A percentile compares a stretch with the other conserved stretches of the same genome.
Conservation (phyloP, 257 asterid species). For the Euphrasia confusa region DNA sequence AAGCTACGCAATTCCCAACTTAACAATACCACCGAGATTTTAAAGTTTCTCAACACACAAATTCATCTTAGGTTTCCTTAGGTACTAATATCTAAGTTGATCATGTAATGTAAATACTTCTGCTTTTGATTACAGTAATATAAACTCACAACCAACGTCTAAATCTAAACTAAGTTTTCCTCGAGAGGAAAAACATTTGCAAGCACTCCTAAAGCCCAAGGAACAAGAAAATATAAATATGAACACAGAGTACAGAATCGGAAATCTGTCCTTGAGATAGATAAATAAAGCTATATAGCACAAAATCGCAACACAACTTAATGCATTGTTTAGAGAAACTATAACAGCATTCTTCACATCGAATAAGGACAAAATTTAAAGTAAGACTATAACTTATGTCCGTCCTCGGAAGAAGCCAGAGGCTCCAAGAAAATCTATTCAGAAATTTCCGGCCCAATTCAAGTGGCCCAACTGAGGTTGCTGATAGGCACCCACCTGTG, state of each 20-base stretch:
- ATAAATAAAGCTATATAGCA: neutral
- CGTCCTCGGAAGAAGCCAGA: conserved; percentile 27
- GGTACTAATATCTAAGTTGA: too few species aligned
- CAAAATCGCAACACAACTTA: conserved; percentile 32
- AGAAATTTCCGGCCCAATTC: conserved; percentile 83
- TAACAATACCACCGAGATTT: conserved; percentile 6
- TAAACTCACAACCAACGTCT: neutral
- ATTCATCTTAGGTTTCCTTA: too few species aligned
- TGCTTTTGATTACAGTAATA: neutral
- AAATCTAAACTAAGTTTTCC: neutral
- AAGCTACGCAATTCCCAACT: conserved; percentile 32
- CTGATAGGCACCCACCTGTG: conserved; percentile 82
- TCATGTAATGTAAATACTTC: conserved; percentile 10
- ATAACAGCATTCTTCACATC: conserved; percentile 37
- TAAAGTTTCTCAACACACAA: neutral
- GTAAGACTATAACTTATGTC: conserved; percentile 34
- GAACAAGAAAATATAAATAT: neutral
- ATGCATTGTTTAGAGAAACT: conserved; percentile 40
- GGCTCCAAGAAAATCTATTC: conserved; percentile 38
- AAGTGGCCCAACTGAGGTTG: conserved; percentile 87
- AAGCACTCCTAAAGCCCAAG: neutral
- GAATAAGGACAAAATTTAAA: conserved; percentile 39
- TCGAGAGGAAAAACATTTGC: conserved; percentile 5
- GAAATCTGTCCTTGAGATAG: conserved; percentile 11
- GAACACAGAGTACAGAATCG: too few species aligned